Base-by-base conservation (phyloP, 106 monocot species). In the Xerophyta viscosa region DNA sequence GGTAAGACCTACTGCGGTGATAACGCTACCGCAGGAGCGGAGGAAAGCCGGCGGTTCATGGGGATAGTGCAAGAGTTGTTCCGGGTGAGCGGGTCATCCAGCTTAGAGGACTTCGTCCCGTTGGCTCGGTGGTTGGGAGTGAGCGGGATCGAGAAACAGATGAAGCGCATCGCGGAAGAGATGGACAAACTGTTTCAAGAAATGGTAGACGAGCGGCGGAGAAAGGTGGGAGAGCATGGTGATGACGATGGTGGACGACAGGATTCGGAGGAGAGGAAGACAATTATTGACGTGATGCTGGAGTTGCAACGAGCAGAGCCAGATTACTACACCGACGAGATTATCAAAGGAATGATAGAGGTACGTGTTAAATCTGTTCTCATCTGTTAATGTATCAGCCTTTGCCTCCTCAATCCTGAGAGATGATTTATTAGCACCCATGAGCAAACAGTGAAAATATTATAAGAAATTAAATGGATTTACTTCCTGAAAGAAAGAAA, bases 281-380 rank as follows among this genome's bases (percentile, higher is more conserved):
- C 41, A 0, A 55, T 70, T 20, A 48, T 80, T 3, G 70, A 66
- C 17, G 67, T 55, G 1, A 7, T 81, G 62, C 31, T 75, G 19
- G 41, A 31, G 20, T 24, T 69, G 33, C 72, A 70, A 46, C 51
- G 52, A 14, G 28, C n/a, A 0, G 73, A 63, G 12, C 58, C 62
- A 9, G 52, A 66, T 0, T 48, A 48, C 24, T 74, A 78, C 70
- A 78, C 63, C 11, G 71, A 84, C 17, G 55, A 60, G 2, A 14
- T 75, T 29, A 71, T 78, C 56, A 74, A 74, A 46, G 77, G 70
- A 17, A 2, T 77, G 19, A 45, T 70, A 8, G 2, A 66, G 69
- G 77, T 83, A 56, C 10, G 26, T 17, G 3, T 9, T 17, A 3
- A 8, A 4, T 11, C 10, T 6, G 5, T 6, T 10, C n/a, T n/a